phyloP scores from a whole-genome alignment of 2,329 filamentous ascomycete species.

The Neospermospora avenae region DNA sequence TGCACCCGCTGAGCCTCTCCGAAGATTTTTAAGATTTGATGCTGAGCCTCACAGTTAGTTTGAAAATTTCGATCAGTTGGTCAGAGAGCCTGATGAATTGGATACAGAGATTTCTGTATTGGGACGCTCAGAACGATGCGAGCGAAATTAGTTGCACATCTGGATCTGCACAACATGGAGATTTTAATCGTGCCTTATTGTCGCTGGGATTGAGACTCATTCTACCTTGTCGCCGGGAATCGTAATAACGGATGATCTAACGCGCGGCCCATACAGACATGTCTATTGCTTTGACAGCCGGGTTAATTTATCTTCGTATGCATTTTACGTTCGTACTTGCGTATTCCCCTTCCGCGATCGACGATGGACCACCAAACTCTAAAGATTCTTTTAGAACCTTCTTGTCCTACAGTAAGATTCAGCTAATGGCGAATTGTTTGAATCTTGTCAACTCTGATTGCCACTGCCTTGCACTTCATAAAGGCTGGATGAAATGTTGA shows the following conservation, averaged over 20 bases:
- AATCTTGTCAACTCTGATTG: constrained; percentile 7
- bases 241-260: background rate
- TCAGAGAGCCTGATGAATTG: background rate
- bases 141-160: constrained; percentile 4
- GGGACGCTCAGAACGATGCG: constrained; percentile 4
- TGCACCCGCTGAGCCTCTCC: background rate
- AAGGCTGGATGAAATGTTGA: too few relatives aligned
- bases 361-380: background rate
- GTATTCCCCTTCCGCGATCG: constrained; percentile 11
- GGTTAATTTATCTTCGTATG: constrained; percentile 10
- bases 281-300: constrained; percentile 7
- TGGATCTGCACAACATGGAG: constrained; percentile 1
- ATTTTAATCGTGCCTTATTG: constrained; percentile 3
- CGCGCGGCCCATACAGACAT: constrained; percentile 6
- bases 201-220: constrained; percentile 12
- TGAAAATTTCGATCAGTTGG: background rate
- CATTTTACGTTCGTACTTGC: constrained; percentile 3
- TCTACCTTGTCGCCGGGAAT: background rate
- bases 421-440: constrained; percentile 11
- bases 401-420: constrained; percentile 13
- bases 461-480: too few relatives aligned
- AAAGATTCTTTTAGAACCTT: constrained; percentile 12
- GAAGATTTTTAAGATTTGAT: background rate
- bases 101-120: constrained; percentile 4
- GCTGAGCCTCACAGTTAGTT: background rate